Percentiles rank a stretch among this genome's conserved stretches.
These are phyloP conservation scores for Salvia rosmarinus DNA, from an alignment of 257 asterid species.

Conservation along the genomic window DNA sequence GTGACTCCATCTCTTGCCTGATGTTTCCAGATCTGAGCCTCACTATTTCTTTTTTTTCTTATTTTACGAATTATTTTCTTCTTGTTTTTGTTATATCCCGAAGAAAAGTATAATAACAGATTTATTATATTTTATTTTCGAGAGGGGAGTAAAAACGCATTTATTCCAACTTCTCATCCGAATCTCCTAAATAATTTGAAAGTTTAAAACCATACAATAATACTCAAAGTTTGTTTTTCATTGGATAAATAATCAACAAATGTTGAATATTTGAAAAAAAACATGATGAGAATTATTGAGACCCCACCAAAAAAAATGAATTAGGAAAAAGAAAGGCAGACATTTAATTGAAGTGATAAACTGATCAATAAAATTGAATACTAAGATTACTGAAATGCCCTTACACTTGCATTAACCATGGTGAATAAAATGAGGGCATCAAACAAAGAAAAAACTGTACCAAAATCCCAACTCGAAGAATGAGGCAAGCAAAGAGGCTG, in stretches of 20 bases:
- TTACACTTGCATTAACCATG: not conserved
- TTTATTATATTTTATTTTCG: too few relatives aligned
- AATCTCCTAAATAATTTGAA: not conserved
- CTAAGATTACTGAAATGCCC: slow-evolving; percentile 11
- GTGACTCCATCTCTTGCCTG: slow-evolving; percentile 19
- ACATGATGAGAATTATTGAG: too few relatives aligned
- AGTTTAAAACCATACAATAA: not conserved
- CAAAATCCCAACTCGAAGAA: slow-evolving; percentile 40
- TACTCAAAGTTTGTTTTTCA: not conserved
- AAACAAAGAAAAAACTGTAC: not conserved
- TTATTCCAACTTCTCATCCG: not conserved
- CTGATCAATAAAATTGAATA: too few relatives aligned
- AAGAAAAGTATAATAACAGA: too few relatives aligned
- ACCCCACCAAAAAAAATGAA: too few relatives aligned
- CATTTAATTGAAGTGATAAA: too few relatives aligned
- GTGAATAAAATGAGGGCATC: not conserved
- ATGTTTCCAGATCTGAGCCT: slow-evolving; percentile 35
- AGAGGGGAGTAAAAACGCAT: too few relatives aligned
- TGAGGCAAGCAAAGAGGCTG: slow-evolving; percentile 38
- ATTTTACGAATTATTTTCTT: not conserved
- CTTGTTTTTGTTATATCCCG: not conserved
- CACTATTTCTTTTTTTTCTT: not conserved
- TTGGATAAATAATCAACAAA: too few relatives aligned
- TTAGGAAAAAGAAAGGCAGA: too few relatives aligned
- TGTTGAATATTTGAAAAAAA: too few relatives aligned